Percentiles rank a stretch among this genome's conserved stretches.
Conservation (phyloP, 169 alveolate species). For the Plasmodium blacklocki region DNA sequence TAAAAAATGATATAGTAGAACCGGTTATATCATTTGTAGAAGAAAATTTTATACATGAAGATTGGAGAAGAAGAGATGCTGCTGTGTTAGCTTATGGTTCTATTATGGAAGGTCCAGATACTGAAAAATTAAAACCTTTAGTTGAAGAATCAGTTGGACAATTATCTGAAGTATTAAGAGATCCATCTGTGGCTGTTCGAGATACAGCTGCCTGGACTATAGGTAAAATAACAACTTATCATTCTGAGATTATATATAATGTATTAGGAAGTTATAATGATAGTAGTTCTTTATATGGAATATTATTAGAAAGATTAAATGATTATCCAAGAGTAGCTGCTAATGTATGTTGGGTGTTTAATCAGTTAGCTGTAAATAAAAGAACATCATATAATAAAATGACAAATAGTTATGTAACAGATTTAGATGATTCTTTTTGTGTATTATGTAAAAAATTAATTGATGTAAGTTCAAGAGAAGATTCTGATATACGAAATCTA, state of each 20-base stretch:
- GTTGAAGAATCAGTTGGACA: constrained; percentile 90
- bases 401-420: constrained; percentile 52
- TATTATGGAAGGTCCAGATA: constrained; percentile 94
- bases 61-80: constrained; percentile 94
- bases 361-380: constrained; percentile 82
- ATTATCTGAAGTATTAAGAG: constrained; percentile 89
- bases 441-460: constrained; percentile 83
- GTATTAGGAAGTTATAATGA: constrained; percentile 86
- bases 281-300: constrained; percentile 79
- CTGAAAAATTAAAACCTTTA: constrained; percentile 89
- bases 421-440: constrained; percentile 81
- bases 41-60: constrained; percentile 88
- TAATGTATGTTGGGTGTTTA: constrained; percentile 84
- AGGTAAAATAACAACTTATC: constrained; percentile 92
- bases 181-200: constrained; percentile 92
- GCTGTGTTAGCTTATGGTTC: constrained; percentile 94
- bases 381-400: constrained; percentile 53
- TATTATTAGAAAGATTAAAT: constrained; percentile 82
- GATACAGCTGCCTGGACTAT: constrained; percentile 96
- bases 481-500: constrained; percentile 82
- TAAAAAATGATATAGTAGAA: constrained; percentile 90
- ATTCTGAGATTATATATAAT: constrained; percentile 87
- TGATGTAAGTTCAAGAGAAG: constrained; percentile 81
- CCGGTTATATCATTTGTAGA: constrained; percentile 91
- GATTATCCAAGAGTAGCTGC: constrained; percentile 88